phyloP scores from a whole-genome alignment of 192 early-diverging fungal species.

The Gamsiella multidivaricata region DNA sequence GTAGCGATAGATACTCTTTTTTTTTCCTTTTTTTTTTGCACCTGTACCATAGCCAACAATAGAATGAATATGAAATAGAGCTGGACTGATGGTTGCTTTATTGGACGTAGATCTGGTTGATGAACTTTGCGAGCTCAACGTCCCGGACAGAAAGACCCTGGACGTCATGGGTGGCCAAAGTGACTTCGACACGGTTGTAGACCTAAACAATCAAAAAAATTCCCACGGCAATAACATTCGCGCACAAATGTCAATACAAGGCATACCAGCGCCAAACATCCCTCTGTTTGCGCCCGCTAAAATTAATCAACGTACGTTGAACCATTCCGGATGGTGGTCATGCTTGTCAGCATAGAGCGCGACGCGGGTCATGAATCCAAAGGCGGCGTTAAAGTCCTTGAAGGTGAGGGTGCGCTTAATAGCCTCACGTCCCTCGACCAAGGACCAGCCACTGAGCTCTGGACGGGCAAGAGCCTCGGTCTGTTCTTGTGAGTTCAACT shows the following conservation, averaged over 20 bases:
- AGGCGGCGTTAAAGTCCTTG: conserved; percentile 87
- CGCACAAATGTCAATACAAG: background rate
- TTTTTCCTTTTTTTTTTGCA: no score
- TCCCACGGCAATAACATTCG: no score
- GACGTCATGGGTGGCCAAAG: conserved; percentile 91
- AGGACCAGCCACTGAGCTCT: conserved; percentile 66
- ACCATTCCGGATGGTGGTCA: conserved; percentile 97
- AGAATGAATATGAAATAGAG: no score
- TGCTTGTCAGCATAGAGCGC: conserved; percentile 88
- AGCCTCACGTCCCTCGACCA: conserved; percentile 74
- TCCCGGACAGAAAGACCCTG: conserved; percentile 83
- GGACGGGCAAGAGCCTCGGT: conserved; percentile 37
- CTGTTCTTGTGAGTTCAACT: conserved; percentile 57
- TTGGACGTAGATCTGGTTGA: conserved; percentile 60
- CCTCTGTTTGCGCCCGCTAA: no score
- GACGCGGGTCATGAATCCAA: conserved; percentile 94
- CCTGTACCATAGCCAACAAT: background rate
- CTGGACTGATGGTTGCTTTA: conserved; percentile 8
- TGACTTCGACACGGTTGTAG: conserved; percentile 92
- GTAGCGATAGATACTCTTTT: no score
- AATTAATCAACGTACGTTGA: conserved; percentile 72
- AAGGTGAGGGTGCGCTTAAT: conserved; percentile 83
- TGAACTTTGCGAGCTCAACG: conserved; percentile 78
- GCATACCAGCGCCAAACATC: no score
- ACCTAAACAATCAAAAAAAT: conserved; percentile 65